phyloP scores from a whole-genome alignment of 306 rosid genomes.

The Carpinus viminea region DNA sequence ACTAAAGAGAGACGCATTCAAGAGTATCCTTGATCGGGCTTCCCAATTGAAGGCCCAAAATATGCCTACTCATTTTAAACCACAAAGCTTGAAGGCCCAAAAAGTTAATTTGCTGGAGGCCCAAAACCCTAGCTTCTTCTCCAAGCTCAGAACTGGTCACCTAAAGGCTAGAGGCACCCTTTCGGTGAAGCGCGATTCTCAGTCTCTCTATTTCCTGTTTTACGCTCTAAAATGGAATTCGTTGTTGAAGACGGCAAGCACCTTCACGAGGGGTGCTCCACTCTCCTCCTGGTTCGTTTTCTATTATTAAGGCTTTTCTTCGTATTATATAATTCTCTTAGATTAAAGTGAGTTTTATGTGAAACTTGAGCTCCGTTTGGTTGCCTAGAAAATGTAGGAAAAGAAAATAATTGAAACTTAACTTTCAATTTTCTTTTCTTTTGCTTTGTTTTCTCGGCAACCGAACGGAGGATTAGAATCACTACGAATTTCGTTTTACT shows the following conservation, averaged over 20 bases:
- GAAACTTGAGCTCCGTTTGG: background rate
- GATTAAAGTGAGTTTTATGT: background rate
- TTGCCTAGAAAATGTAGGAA: background rate
- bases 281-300: slow-evolving; percentile 72
- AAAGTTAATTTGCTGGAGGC: too few species aligned
- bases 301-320: slow-evolving; percentile 19
- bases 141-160: too few species aligned
- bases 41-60: too few species aligned
- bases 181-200: background rate
- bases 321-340: background rate
- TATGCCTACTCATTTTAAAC: too few species aligned
- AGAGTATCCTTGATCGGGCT: too few species aligned
- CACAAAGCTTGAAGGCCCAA: too few species aligned
- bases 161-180: too few species aligned
- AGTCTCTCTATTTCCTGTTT: background rate
- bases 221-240: slow-evolving; percentile 50
- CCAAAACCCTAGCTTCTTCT: too few species aligned
- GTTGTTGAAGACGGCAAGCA: slow-evolving; percentile 58
- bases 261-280: slow-evolving; percentile 50
- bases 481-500: slow-evolving; percentile 5
- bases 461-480: background rate
- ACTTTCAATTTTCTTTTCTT: background rate
- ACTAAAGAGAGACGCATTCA: too few species aligned
- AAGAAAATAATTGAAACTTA: background rate
- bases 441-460: background rate